A percentile compares a stretch with the other conserved stretches of the same genome.
Evolutionary conservation across 2,329 filamentous ascomycete species (phyloP).

Genomic region (Colletotrichum lupini): DNA sequence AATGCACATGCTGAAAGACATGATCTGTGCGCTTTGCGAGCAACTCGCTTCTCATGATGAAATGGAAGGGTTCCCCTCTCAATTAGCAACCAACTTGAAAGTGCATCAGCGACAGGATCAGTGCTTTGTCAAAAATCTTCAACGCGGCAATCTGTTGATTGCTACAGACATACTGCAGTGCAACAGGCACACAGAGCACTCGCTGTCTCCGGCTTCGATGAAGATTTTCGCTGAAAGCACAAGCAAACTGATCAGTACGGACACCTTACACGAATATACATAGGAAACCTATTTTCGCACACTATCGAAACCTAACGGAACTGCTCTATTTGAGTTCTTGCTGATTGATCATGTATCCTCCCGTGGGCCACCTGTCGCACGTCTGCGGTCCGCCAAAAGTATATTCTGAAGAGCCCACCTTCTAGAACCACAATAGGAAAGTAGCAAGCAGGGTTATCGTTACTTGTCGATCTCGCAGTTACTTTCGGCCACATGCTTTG

Average conservation of each 20-base stretch:
- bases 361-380: too few species aligned
- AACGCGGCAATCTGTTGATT: background rate
- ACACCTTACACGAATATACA: background rate
- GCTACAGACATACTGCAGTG: background rate
- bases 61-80: background rate
- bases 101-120: background rate
- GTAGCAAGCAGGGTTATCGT: background rate
- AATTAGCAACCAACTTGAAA: background rate
- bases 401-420: background rate
- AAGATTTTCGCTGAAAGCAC: background rate
- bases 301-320: background rate
- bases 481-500: background rate
- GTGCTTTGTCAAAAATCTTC: background rate
- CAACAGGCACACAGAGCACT: background rate
- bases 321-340: background rate
- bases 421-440: background rate
- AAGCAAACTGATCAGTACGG: background rate
- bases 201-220: background rate
- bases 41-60: background rate
- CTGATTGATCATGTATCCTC: background rate
- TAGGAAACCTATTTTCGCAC: background rate
- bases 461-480: background rate
- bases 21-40: background rate
- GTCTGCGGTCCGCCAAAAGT: background rate
- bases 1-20: background rate